Base-by-base conservation (phyloP, 2,329 filamentous ascomycete species). In the Penicillium sp. region DNA sequence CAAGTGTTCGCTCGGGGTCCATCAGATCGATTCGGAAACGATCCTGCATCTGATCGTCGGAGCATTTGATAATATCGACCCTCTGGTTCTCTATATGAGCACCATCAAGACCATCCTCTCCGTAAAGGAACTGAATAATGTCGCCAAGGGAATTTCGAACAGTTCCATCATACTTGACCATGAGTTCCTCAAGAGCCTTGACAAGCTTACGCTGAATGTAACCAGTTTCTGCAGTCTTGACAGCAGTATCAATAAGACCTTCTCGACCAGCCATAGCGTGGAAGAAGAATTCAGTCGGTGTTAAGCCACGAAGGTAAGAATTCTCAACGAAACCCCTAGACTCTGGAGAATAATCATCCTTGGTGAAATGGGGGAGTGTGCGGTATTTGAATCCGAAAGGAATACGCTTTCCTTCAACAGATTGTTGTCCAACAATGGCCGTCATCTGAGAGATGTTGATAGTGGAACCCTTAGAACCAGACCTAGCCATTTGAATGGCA, bases 401-500 rank as follows among this genome's bases (percentile, higher is more conserved):
- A 78, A 99, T 96, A 80, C 94, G 94, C 77, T 96, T 96, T 67
- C 94, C 95, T 77, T 99, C 94, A 8, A 99, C 91, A 62, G 95
- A 96, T 72, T 99, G 95, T 72, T 99, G 94, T 63, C 95, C 94
- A 59, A 99, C 95, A 62, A 97, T 84, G 24, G 94, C 94, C 61
- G 92, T 95, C 94, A 99, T 99, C 76, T 99, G 94, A 16, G 95
- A 97, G 66, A 99, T 97, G 73, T 99, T 99, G 81, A 99, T 97
- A 12, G 91, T 93, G 2, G 94, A 97, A 72, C 94, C 94, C 80
- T 99, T 99, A 64, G 95, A 99, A 68, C 94, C 94, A 58, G 94
- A 97, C 53, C 87, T 86, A 59, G 95, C 91, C 90, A 97, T 99
- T 69, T 91, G 90, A 55, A 96, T 91, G 51, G 93, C 93, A 68